Evolutionary conservation across 108 stramenopile species (phyloP).

Genomic region (Conticribra guillardii): DNA sequence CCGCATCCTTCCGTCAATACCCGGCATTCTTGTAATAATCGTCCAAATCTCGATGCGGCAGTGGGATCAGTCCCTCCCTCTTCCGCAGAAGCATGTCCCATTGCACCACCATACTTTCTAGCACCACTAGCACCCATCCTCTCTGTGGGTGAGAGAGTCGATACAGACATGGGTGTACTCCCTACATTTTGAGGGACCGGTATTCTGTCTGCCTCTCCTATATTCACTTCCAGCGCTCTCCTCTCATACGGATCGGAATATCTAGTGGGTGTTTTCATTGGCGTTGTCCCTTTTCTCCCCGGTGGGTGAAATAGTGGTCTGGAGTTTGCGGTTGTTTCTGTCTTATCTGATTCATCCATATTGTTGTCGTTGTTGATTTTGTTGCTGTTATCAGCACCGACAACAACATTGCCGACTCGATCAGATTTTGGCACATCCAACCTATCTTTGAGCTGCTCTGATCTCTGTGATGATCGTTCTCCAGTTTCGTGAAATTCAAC

Average conservation of each 20-base stretch:
- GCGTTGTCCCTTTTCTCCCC: no score
- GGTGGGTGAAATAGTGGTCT: neutral
- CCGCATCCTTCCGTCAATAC: conserved; percentile 36
- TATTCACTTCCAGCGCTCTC: no score
- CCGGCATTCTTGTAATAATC: conserved; percentile 45
- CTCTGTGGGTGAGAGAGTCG: neutral
- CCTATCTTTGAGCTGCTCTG: no score
- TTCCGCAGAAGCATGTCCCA: conserved; percentile 5
- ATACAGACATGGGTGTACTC: neutral
- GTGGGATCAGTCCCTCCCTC: conserved; percentile 5
- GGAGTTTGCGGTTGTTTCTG: neutral
- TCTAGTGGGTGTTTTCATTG: neutral
- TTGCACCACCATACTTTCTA: neutral
- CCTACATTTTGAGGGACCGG: neutral
- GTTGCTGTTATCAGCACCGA: neutral
- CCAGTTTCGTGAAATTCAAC: no score
- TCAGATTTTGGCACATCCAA: neutral
- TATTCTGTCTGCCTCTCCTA: no score
- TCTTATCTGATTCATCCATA: neutral
- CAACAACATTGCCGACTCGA: no score
- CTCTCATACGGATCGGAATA: neutral
- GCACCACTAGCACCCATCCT: neutral
- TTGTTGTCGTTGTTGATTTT: neutral
- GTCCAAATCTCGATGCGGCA: conserved; percentile 37
- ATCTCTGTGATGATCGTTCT: no score